Evolutionary conservation across 768 basidiomycete genomes (phyloP).

Genomic region (Austroboletus eburneus): DNA sequence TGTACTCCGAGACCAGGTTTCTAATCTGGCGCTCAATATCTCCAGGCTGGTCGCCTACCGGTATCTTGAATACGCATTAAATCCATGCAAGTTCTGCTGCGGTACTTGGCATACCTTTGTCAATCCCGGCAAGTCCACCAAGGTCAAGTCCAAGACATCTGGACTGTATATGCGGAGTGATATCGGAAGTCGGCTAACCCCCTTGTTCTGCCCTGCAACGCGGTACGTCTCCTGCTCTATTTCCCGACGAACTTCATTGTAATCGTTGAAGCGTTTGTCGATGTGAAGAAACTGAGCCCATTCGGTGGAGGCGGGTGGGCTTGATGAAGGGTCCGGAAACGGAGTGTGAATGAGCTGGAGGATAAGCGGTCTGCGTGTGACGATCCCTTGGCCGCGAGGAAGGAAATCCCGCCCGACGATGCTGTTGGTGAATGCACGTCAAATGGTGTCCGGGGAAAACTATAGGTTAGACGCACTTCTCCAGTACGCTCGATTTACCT

Average conservation of each 20-base stretch:
- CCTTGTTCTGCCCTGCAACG: slow-evolving; percentile 98
- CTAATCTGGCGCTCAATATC: slow-evolving; percentile 98
- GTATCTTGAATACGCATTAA: slow-evolving; percentile 52
- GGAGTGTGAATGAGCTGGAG: slow-evolving; percentile 95
- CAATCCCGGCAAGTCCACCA: slow-evolving; percentile 94
- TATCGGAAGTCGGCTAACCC: slow-evolving; percentile 93
- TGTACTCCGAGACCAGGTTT: slow-evolving; percentile 90
- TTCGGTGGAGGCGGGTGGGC: slow-evolving; percentile 57
- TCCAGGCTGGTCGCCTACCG: slow-evolving; percentile 94
- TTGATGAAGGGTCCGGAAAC: slow-evolving; percentile 43
- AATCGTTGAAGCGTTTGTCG: slow-evolving; percentile 96
- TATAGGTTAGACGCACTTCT: slow-evolving; percentile 62
- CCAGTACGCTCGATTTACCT: slow-evolving; percentile 93
- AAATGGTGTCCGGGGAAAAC: slow-evolving; percentile 2
- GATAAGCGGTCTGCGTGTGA: slow-evolving; percentile 92
- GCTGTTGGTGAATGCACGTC: slow-evolving; percentile 34
- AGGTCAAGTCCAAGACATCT: slow-evolving; percentile 88
- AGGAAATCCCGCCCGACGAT: slow-evolving; percentile 95
- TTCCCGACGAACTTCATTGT: slow-evolving; percentile 88
- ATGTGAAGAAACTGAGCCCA: slow-evolving; percentile 98
- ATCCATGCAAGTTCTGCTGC: background rate
- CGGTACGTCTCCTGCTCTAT: slow-evolving; percentile 98
- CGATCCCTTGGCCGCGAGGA: slow-evolving; percentile 88
- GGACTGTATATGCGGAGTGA: slow-evolving; percentile 95
- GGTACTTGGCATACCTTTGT: slow-evolving; percentile 74